Conservation (phyloP, 2,329 filamentous ascomycete genomes). For the Exophiala aquamarina region DNA sequence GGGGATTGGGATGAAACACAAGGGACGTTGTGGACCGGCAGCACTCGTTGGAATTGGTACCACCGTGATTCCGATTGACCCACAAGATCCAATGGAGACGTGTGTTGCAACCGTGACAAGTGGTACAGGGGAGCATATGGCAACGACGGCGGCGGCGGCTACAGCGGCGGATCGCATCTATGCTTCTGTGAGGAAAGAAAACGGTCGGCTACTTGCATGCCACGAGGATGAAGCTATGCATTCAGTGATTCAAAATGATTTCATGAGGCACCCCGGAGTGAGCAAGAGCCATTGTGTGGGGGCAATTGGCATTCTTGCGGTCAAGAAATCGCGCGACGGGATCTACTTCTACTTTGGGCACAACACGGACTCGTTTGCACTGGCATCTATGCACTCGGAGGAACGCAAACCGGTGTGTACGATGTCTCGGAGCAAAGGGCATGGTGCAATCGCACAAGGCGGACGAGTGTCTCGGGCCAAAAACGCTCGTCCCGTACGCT, state of each 20-base stretch:
- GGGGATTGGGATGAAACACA: slow-evolving; percentile 97
- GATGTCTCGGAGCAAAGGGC: slow-evolving; percentile 74
- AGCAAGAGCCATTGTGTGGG: slow-evolving; percentile 74
- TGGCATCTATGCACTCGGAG: slow-evolving; percentile 82
- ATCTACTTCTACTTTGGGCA: slow-evolving; percentile 90
- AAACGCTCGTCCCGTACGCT: slow-evolving; percentile 8
- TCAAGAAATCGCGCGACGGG: slow-evolving; percentile 77
- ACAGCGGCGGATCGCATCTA: slow-evolving; percentile 85
- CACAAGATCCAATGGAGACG: slow-evolving; percentile 66
- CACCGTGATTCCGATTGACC: slow-evolving; percentile 76
- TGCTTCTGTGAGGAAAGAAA: slow-evolving; percentile 61
- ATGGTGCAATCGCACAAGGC: slow-evolving; percentile 52
- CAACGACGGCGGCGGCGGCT: slow-evolving; percentile 86
- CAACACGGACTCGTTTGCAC: slow-evolving; percentile 83
- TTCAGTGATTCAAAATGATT: slow-evolving; percentile 81
- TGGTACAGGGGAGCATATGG: slow-evolving; percentile 97
- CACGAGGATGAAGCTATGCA: slow-evolving; percentile 77
- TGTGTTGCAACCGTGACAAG: slow-evolving; percentile 84
- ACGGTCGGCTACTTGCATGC: slow-evolving; percentile 65
- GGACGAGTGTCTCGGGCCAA: slow-evolving; percentile 35
- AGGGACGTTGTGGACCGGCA: slow-evolving; percentile 85
- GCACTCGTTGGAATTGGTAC: slow-evolving; percentile 90
- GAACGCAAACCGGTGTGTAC: slow-evolving; percentile 75
- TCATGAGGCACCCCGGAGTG: slow-evolving; percentile 87
- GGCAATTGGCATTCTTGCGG: slow-evolving; percentile 84